Evolutionary conservation across 73 alveolate genomes (phyloP).

Genomic region (Halteria grandinella): DNA sequence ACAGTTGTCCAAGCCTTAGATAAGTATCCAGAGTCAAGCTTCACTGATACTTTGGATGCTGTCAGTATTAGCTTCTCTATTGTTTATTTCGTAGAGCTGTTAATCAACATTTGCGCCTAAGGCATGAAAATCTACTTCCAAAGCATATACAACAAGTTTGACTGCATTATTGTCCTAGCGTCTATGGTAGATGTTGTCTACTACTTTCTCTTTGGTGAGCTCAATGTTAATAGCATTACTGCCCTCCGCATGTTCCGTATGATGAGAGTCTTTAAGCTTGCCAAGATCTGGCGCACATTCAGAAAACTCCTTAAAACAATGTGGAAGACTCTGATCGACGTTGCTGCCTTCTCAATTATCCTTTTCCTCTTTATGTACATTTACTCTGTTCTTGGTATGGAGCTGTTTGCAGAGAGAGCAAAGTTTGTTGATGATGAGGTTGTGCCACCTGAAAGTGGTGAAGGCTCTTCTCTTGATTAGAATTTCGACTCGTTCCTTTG

Average conservation of each 20-base stretch:
- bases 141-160: slow-evolving; percentile 64
- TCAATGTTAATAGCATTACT: slow-evolving; percentile 50
- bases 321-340: slow-evolving; percentile 20
- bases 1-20: slow-evolving; percentile 62
- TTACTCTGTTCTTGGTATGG: slow-evolving; percentile 45
- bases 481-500: slow-evolving; percentile 52
- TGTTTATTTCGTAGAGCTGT: slow-evolving; percentile 55
- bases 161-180: slow-evolving; percentile 75
- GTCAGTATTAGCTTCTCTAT: slow-evolving; percentile 47
- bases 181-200: slow-evolving; percentile 82
- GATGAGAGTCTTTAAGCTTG: slow-evolving; percentile 33
- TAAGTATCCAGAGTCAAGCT: slow-evolving; percentile 53
- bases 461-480: slow-evolving; percentile 31
- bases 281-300: slow-evolving; percentile 15
- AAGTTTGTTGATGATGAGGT: slow-evolving; percentile 21
- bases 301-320: slow-evolving; percentile 4
- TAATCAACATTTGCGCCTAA: slow-evolving; percentile 44
- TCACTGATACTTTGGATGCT: slow-evolving; percentile 19
- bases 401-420: slow-evolving; percentile 36
- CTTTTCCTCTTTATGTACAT: slow-evolving; percentile 28
- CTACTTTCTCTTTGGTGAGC: not conserved
- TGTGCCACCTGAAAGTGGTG: not conserved
- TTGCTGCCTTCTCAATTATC: slow-evolving; percentile 33
- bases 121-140: slow-evolving; percentile 30
- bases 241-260: slow-evolving; percentile 22